These are phyloP conservation scores for Colletotrichum spinosum DNA, from an alignment of 2,329 filamentous ascomycete genomes.

Conservation along the genomic window DNA sequence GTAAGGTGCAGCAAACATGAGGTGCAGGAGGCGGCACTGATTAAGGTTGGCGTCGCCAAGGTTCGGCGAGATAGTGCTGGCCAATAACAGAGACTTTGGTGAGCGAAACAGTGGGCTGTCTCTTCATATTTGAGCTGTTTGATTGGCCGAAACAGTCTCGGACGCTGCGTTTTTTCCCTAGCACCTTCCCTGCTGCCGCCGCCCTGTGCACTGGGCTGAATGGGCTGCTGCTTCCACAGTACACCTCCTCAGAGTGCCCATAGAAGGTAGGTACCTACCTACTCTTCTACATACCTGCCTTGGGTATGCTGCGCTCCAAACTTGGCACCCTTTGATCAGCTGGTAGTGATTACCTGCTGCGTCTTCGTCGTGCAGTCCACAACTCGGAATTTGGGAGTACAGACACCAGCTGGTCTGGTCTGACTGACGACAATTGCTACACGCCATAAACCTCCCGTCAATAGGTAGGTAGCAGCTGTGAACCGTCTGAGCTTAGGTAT, in stretches of 20 bases:
- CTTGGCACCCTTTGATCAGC: background rate
- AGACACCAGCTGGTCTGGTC: no score
- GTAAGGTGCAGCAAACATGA: no score
- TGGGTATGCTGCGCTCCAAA: no score
- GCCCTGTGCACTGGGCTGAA: no score
- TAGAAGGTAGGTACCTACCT: background rate
- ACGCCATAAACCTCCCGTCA: no score
- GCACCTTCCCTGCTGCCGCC: constrained; percentile 25
- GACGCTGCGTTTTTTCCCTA: constrained; percentile 2
- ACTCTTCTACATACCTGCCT: background rate
- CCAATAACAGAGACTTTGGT: constrained; percentile 19
- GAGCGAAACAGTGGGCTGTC: constrained; percentile 12
- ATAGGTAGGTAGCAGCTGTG: no score
- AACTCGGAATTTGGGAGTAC: no score
- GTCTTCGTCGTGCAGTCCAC: no score
- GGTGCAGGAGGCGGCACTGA: background rate
- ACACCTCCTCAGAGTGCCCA: no score
- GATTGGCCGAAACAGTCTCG: constrained; percentile 22
- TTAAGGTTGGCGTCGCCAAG: constrained; percentile 16
- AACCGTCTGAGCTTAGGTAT: constrained; percentile 29
- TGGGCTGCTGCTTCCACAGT: no score
- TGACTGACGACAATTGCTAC: no score
- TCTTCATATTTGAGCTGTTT: constrained; percentile 5
- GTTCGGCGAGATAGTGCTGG: background rate
- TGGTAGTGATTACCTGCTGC: background rate